These are phyloP conservation scores for Rhodosporidiobolus odoratus DNA, from an alignment of 768 basidiomycete genomes.

Conservation along the genomic window DNA sequence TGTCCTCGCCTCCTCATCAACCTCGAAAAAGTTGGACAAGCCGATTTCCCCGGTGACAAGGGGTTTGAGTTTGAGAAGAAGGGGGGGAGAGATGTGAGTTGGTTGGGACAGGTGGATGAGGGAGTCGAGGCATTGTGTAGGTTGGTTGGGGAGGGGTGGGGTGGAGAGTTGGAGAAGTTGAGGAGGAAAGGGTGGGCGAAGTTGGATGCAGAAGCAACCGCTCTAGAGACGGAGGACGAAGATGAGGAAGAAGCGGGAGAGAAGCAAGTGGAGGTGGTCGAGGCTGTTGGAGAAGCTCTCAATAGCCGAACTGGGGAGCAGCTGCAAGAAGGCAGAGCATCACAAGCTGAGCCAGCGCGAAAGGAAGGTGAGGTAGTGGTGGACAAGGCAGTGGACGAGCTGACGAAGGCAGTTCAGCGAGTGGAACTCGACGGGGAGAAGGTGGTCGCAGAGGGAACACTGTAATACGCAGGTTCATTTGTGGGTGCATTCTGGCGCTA, in stretches of 20 bases:
- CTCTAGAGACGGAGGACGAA: neutral
- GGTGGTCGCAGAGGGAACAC: neutral
- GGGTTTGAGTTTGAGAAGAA: constrained; percentile 26
- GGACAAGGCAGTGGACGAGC: constrained; percentile 1
- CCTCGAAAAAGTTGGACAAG: constrained; percentile 67
- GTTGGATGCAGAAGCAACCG: neutral
- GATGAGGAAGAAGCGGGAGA: constrained; percentile 2
- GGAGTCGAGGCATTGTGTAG: constrained; percentile 18
- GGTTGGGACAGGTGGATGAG: constrained; percentile 17
- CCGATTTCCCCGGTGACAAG: neutral
- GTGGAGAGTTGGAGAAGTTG: constrained; percentile 4
- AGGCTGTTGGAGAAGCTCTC: neutral
- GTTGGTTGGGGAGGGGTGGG: constrained; percentile 18
- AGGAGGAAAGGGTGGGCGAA: constrained; percentile 3
- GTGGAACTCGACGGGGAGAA: constrained; percentile 2
- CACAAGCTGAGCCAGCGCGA: neutral
- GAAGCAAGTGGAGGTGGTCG: neutral
- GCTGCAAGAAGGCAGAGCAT: neutral
- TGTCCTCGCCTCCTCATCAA: constrained; percentile 88
- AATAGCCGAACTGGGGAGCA: neutral
- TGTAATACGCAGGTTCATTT: too few relatives aligned
- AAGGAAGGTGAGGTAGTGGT: neutral
- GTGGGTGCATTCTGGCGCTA: too few relatives aligned
- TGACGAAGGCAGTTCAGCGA: constrained; percentile 1
- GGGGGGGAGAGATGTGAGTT: constrained; percentile 19